Evolutionary conservation across 176 grass and related monocot species (phyloP).

Genomic region (Stipa capillata): DNA sequence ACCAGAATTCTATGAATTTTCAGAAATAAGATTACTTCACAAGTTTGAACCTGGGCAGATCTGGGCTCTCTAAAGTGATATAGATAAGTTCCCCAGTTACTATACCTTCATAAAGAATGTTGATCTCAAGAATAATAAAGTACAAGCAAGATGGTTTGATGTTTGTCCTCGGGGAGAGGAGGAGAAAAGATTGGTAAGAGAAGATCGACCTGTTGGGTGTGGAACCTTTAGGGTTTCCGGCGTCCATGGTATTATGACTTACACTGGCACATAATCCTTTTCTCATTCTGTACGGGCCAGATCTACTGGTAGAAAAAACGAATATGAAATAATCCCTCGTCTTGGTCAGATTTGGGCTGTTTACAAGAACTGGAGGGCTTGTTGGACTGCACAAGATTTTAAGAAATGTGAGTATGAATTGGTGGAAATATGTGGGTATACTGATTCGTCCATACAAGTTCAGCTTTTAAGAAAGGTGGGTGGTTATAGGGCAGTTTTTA

Average conservation of each 20-base stretch:
- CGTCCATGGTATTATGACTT: neutral
- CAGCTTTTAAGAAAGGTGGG: slow-evolving; percentile 44
- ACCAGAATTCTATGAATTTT: slow-evolving; percentile 61
- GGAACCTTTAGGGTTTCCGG: slow-evolving; percentile 39
- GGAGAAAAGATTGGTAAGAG: slow-evolving; percentile 35
- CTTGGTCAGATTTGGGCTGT: slow-evolving; percentile 74
- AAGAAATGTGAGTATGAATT: slow-evolving; percentile 58
- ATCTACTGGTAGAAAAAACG: slow-evolving; percentile 22
- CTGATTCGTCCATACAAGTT: slow-evolving; percentile 31
- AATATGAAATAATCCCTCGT: slow-evolving; percentile 36
- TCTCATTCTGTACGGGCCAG: slow-evolving; percentile 44
- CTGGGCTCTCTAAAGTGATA: slow-evolving; percentile 76
- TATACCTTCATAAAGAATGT: slow-evolving; percentile 48
- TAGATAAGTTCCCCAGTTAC: slow-evolving; percentile 62
- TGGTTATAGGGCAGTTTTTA: slow-evolving; percentile 59
- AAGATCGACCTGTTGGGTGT: slow-evolving; percentile 30
- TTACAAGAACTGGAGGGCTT: slow-evolving; percentile 60
- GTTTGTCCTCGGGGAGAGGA: slow-evolving; percentile 21
- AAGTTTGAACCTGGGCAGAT: slow-evolving; percentile 46
- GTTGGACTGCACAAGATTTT: slow-evolving; percentile 52
- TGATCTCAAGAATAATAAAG: slow-evolving; percentile 13
- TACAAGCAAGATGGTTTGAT: slow-evolving; percentile 64
- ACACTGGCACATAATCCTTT: slow-evolving; percentile 28
- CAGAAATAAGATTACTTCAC: slow-evolving; percentile 32
- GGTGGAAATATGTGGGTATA: slow-evolving; percentile 49